Conservation (phyloP, 177 flowering plant species). For the Vitis hybrid region DNA sequence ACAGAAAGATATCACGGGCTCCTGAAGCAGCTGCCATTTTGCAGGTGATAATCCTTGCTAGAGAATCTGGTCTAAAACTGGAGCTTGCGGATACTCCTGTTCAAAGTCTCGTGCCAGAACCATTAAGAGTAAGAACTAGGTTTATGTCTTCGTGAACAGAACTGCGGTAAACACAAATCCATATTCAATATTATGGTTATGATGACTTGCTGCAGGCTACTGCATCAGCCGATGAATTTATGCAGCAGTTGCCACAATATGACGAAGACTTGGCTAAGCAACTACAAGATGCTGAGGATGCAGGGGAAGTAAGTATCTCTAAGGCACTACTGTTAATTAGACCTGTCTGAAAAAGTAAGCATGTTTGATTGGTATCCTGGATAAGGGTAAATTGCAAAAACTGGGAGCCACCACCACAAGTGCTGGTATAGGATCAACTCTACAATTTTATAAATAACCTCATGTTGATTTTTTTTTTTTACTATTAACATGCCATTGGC, state of each 20-base stretch:
- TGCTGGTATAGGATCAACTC: no score
- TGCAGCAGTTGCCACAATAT: slow-evolving; percentile 73
- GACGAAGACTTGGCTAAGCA: slow-evolving; percentile 62
- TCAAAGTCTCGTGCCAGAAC: slow-evolving; percentile 89
- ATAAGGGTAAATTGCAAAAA: no score
- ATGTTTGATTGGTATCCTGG: no score
- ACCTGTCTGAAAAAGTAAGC: no score
- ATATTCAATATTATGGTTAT: slow-evolving; percentile 4
- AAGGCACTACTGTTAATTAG: no score
- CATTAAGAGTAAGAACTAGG: slow-evolving; percentile 56
- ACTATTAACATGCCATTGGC: no score
- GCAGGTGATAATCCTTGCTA: slow-evolving; percentile 94
- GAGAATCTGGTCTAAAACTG: slow-evolving; percentile 87
- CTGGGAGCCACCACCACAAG: no score
- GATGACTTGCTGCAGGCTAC: slow-evolving; percentile 42
- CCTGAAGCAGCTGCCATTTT: slow-evolving; percentile 9
- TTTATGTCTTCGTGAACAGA: neutral
- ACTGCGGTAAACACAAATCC: neutral
- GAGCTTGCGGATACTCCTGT: slow-evolving; percentile 89
- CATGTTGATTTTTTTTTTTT: no score
- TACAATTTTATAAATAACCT: no score
- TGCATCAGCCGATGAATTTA: slow-evolving; percentile 77
- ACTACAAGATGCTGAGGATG: slow-evolving; percentile 64
- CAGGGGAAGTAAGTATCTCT: slow-evolving; percentile 68
- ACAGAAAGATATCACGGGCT: neutral